phyloP scores from a whole-genome alignment of 164 flowering plant species.

The Piper betle region DNA sequence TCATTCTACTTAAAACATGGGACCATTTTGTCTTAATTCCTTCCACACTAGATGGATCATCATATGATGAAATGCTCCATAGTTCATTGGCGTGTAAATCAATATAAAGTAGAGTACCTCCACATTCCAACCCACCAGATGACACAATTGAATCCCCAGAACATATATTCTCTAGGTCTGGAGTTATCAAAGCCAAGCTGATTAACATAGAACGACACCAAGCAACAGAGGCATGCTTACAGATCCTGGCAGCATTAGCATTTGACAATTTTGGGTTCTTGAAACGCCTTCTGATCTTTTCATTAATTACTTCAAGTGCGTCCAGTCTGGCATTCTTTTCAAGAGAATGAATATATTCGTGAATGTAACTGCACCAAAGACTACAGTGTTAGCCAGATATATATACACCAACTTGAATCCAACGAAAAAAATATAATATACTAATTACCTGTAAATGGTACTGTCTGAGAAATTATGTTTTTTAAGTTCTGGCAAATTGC shows the following conservation, averaged over 20 bases:
- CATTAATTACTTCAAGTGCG: conserved; percentile 74
- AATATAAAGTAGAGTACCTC: conserved; percentile 43
- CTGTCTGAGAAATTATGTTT: conserved; percentile 59
- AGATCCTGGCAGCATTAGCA: conserved; percentile 64
- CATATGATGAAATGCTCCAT: conserved; percentile 58
- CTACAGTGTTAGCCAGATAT: background rate
- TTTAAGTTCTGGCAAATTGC: conserved; percentile 63
- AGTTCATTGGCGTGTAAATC: conserved; percentile 60
- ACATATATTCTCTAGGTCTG: conserved; percentile 22
- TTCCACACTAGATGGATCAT: conserved; percentile 36
- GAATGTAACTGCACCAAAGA: conserved; percentile 43
- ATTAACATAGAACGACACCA: conserved; percentile 76
- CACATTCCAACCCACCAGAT: conserved; percentile 26
- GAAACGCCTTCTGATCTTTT: conserved; percentile 80
- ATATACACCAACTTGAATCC: background rate
- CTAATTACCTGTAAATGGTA: conserved; percentile 58
- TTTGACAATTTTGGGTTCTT: conserved; percentile 85
- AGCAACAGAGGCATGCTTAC: conserved; percentile 81
- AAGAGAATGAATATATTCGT: conserved; percentile 50
- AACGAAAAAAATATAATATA: background rate
- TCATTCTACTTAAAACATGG: conserved; percentile 43
- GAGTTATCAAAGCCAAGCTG: conserved; percentile 70
- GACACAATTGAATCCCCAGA: conserved; percentile 16
- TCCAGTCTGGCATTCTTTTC: conserved; percentile 63
- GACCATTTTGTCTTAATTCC: conserved; percentile 53